Evolutionary conservation across 1,284 basidiomycete species (phyloP).

Genomic region (Leccinum angustisporum): DNA sequence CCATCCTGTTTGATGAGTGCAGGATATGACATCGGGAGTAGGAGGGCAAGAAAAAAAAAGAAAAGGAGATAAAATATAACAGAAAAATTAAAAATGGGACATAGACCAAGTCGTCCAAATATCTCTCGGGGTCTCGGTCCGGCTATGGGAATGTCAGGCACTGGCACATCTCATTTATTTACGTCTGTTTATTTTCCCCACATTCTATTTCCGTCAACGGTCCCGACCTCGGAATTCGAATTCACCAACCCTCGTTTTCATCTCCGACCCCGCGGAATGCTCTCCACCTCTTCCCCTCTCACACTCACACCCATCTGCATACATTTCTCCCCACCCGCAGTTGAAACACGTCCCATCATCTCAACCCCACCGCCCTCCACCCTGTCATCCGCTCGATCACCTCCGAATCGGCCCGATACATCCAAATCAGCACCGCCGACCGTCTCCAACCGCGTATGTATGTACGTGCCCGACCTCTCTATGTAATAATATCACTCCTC

Average conservation of each 20-base stretch:
- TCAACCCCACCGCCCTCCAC: neutral
- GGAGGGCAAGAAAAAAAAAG: neutral
- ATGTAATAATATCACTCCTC: neutral
- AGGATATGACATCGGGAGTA: slow-evolving; percentile 27
- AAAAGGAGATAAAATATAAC: neutral
- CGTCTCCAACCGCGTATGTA: neutral
- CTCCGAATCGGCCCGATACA: neutral
- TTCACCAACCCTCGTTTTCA: slow-evolving; percentile 10
- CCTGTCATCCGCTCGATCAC: neutral
- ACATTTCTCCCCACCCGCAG: neutral
- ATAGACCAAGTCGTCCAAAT: slow-evolving; percentile 7
- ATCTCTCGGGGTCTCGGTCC: slow-evolving; percentile 36
- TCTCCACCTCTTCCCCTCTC: neutral
- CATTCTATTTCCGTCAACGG: slow-evolving; percentile 21
- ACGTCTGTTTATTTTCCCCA: slow-evolving; percentile 25
- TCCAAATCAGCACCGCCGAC: neutral
- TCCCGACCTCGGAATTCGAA: slow-evolving; percentile 21
- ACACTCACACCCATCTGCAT: neutral
- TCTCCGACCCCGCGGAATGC: neutral
- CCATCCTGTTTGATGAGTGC: slow-evolving; percentile 53
- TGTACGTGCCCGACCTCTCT: neutral
- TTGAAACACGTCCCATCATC: neutral
- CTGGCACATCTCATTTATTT: slow-evolving; percentile 16
- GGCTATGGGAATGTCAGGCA: slow-evolving; percentile 34
- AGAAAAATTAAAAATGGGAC: neutral